Base-by-base conservation (phyloP, 2,329 filamentous ascomycete species). In the Neurospora crassa region DNA sequence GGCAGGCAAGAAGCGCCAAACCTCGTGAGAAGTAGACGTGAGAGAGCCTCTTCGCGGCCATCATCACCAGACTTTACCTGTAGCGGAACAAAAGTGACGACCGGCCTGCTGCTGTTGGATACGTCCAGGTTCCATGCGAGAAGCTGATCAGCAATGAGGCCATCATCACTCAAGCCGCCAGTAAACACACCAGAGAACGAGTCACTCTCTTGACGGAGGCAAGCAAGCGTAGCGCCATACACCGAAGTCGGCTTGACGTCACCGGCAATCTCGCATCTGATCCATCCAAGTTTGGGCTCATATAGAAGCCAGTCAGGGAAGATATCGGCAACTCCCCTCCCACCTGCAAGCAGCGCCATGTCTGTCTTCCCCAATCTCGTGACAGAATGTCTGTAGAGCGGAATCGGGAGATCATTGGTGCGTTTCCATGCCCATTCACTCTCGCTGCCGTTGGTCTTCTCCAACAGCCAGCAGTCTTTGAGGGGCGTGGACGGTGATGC, bases 371-470 rank as follows among this genome's bases (percentile, higher is more conserved):
- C 82, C 1, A 90, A 76, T 40, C 81, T 80, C 14, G 89, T 83
- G 40, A 90, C 86, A 71, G 88, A 88, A 77, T 97, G 95, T 69
- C 95, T 86, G 80, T 92, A 97, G 34, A 94, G 84, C 11, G 91
- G 86, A n/a, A 83, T 76, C 0, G 91, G 90, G n/a, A 97, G 83
- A 75, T 88, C 85, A 72, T 90, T 84, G 16, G 88, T 85, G 74
- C 83, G 85, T 71, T 84, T 83, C 93, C 93, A 97, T 16, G 47
- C 77, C 79, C 63, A 63, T 79, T 79, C 2, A 76, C 74, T 4
- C 84, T 63, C 53, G 4, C 14, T 63, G 53, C 16, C 29, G 16
- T 4, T 37, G 11, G 16, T 84, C 69, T 86, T 86, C 69, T 86
- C 84, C 74, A 90, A 88, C 1, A 94, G 75, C 93, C 93, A 97